These are phyloP conservation scores for Tetragonia tetragonoides DNA, from an alignment of 148 eudicot species.

Conservation along the genomic window DNA sequence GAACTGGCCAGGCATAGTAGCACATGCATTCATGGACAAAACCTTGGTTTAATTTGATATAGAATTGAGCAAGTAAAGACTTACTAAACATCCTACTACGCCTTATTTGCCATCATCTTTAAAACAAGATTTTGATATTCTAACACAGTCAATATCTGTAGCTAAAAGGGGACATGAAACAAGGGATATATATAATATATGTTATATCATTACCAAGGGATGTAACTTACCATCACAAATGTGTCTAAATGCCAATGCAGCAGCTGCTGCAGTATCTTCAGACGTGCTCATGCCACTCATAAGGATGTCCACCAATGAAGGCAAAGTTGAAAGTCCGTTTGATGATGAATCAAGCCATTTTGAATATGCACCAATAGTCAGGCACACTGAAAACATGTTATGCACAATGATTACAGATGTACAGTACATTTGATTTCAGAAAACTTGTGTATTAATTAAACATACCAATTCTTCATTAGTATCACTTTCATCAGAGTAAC, in stretches of 20 bases:
- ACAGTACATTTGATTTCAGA: neutral
- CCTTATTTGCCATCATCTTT: neutral
- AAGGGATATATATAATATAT: neutral
- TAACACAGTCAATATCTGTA: neutral
- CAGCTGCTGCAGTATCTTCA: conserved; percentile 98
- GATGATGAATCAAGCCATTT: conserved; percentile 94
- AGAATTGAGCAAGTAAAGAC: neutral
- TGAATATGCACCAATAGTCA: conserved; percentile 90
- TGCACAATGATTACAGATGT: conserved; percentile 8
- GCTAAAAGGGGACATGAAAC: neutral
- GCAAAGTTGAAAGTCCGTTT: conserved; percentile 71
- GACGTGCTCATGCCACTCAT: conserved; percentile 95
- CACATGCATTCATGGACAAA: neutral
- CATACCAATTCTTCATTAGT: neutral
- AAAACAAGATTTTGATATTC: conserved; percentile 1
- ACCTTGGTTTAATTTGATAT: neutral
- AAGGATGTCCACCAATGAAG: conserved; percentile 82
- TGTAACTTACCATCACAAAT: conserved; percentile 73
- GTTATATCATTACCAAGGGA: neutral
- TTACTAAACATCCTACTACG: neutral
- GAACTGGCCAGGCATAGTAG: neutral
- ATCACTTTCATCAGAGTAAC: neutral
- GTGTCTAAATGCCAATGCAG: conserved; percentile 89
- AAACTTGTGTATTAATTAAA: neutral
- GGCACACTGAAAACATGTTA: conserved; percentile 56